A percentile compares a stretch with the other conserved stretches of the same genome.
Evolutionary conservation across 352 stramenopile species (phyloP).

Genomic region (Pythium guiyangense): DNA sequence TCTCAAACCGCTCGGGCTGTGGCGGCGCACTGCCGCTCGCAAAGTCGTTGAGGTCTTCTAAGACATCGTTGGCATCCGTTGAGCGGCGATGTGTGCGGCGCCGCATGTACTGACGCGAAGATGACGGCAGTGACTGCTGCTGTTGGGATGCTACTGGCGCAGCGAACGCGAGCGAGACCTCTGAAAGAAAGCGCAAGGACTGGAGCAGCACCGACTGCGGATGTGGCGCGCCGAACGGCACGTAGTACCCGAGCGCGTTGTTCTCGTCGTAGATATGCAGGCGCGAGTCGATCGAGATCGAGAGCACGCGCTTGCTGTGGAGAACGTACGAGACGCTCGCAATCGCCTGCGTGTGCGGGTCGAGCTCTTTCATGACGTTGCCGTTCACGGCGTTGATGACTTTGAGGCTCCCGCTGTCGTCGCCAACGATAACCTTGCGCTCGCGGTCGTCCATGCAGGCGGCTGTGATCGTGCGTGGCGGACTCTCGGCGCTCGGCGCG

Average conservation of each 20-base stretch:
- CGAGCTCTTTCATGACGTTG: slow-evolving; percentile 79
- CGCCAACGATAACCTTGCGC: slow-evolving; percentile 76
- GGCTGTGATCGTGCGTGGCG: slow-evolving; percentile 40
- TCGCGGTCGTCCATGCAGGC: slow-evolving; percentile 79
- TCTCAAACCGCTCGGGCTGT: slow-evolving; percentile 28
- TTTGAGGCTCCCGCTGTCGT: slow-evolving; percentile 57
- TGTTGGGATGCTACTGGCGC: not conserved
- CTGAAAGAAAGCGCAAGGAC: slow-evolving; percentile 43
- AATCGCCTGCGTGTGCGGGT: slow-evolving; percentile 45
- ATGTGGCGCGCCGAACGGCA: slow-evolving; percentile 45
- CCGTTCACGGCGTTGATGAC: slow-evolving; percentile 77
- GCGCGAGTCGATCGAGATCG: slow-evolving; percentile 46
- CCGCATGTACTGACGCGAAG: too few relatives aligned
- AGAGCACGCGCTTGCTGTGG: slow-evolving; percentile 59
- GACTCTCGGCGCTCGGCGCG: too few relatives aligned
- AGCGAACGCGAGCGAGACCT: slow-evolving; percentile 2
- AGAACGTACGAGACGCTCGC: slow-evolving; percentile 53
- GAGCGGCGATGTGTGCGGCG: too few relatives aligned
- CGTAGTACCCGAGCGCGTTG: slow-evolving; percentile 63
- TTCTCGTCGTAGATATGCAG: slow-evolving; percentile 74
- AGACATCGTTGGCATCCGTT: too few relatives aligned
- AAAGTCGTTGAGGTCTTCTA: not conserved
- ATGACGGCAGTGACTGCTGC: too few relatives aligned
- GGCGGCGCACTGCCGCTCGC: not conserved
- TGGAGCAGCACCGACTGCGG: slow-evolving; percentile 58